Evolutionary conservation across 176 grass and related monocot genomes (phyloP).

Genomic region (Chrysopogon serrulatus): DNA sequence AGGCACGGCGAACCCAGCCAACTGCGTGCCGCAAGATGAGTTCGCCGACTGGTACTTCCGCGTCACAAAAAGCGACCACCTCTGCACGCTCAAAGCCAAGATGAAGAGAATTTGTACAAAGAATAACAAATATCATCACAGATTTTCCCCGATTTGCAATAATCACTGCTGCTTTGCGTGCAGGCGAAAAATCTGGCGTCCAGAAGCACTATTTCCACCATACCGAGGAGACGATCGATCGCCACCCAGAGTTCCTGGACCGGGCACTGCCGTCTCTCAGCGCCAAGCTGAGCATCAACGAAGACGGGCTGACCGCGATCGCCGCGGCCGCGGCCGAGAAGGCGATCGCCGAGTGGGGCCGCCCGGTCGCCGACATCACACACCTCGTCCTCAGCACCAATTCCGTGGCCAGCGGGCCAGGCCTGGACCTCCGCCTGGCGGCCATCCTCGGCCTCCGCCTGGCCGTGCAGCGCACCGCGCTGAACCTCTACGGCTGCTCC

Average conservation of each 20-base stretch:
- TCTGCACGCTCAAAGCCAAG: slow-evolving; percentile 52
- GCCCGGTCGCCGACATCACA: slow-evolving; percentile 29
- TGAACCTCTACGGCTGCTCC: slow-evolving; percentile 24
- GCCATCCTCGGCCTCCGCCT: slow-evolving; percentile 33
- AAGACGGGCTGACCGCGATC: slow-evolving; percentile 14
- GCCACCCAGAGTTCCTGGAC: not conserved
- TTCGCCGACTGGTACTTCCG: slow-evolving; percentile 60
- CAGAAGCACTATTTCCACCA: slow-evolving; percentile 28
- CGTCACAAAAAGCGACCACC: slow-evolving; percentile 56
- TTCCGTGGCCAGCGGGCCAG: slow-evolving; percentile 11
- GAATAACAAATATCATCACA: too few relatives aligned
- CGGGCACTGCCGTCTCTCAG: slow-evolving; percentile 21
- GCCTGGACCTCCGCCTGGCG: slow-evolving; percentile 25
- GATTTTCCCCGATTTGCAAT: not conserved
- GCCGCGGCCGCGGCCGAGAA: slow-evolving; percentile 19
- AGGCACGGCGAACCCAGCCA: slow-evolving; percentile 45
- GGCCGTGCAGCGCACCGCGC: not conserved
- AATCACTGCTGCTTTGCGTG: too few relatives aligned
- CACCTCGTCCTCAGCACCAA: slow-evolving; percentile 44
- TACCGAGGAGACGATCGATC: not conserved
- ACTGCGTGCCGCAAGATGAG: slow-evolving; percentile 41
- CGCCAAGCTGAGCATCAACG: not conserved
- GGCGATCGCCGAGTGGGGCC: slow-evolving; percentile 60
- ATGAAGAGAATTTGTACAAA: slow-evolving; percentile 53
- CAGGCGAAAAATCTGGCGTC: slow-evolving; percentile 31